Percentiles rank a stretch among this genome's conserved stretches.
These are phyloP conservation scores for Haplosporangium sp. DNA, from an alignment of 371 early-diverging fungal genomes.

Conservation along the genomic window DNA sequence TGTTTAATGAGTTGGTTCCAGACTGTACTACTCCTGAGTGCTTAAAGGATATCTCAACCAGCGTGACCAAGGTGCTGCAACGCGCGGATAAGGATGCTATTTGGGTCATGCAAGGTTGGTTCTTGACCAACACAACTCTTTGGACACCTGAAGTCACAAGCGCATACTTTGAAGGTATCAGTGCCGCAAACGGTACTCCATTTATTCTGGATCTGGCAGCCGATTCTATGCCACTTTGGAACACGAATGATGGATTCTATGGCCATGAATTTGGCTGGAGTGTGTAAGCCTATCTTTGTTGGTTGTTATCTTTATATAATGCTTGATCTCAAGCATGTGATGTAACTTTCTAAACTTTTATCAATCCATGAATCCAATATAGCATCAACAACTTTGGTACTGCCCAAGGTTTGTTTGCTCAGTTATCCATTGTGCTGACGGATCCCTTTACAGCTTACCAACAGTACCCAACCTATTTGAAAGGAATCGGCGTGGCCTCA, in stretches of 20 bases:
- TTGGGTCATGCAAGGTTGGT: constrained; percentile 55
- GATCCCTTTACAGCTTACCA: constrained; percentile 18
- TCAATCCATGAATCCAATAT: not conserved
- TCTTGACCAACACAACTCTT: constrained; percentile 17
- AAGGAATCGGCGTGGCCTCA: constrained; percentile 40
- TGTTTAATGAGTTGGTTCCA: constrained; percentile 43
- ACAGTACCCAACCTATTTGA: constrained; percentile 24
- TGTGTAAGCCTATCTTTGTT: constrained; percentile 21
- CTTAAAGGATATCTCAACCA: constrained; percentile 19
- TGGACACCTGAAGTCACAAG: constrained; percentile 31
- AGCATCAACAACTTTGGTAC: constrained; percentile 48
- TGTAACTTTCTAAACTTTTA: not conserved
- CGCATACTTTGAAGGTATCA: constrained; percentile 42
- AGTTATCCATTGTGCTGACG: constrained; percentile 13
- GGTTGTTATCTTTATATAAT: not conserved
- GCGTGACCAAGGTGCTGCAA: constrained; percentile 36
- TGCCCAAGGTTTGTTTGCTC: constrained; percentile 43
- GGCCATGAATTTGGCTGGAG: constrained; percentile 48
- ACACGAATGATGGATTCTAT: constrained; percentile 25
- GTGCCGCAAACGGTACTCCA: constrained; percentile 18
- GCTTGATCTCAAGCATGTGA: too few species aligned
- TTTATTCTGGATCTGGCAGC: constrained; percentile 43
- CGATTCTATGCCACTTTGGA: constrained; percentile 31
- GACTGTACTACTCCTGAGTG: constrained; percentile 37
- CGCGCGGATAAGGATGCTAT: constrained; percentile 34